Conservation (phyloP, 192 early-diverging fungal genomes). For the Polychytrium aggregatum region DNA sequence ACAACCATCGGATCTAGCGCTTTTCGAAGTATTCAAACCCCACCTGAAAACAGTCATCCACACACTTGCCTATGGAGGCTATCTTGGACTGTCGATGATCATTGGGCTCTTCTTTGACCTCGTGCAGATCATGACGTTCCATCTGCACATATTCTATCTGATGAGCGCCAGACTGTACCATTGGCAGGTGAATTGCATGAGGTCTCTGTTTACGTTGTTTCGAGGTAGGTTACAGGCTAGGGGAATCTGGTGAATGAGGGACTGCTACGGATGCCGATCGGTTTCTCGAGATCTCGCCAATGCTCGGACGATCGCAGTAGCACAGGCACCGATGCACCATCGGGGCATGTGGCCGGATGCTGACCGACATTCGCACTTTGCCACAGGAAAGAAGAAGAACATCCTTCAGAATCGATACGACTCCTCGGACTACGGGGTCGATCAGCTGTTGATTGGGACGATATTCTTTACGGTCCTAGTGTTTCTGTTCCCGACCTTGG, state of each 20-base stretch:
- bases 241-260: too few species aligned
- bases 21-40: background rate
- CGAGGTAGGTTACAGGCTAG: constrained; percentile 66
- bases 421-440: constrained; percentile 84
- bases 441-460: constrained; percentile 90
- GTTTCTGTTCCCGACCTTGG: constrained; percentile 91
- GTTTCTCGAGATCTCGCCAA: too few species aligned
- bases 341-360: too few species aligned
- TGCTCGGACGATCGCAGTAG: too few species aligned
- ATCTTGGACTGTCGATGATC: constrained; percentile 75
- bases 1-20: background rate
- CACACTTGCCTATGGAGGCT: constrained; percentile 68
- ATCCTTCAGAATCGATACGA: constrained; percentile 85
- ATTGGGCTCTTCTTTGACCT: constrained; percentile 77
- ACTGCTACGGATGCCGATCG: too few species aligned
- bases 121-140: constrained; percentile 71
- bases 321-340: too few species aligned
- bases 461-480: constrained; percentile 84
- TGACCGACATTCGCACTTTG: too few species aligned
- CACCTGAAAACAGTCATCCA: background rate
- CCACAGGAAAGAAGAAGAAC: constrained; percentile 68
- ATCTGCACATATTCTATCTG: constrained; percentile 92
- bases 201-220: constrained; percentile 87
- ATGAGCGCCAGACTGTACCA: constrained; percentile 86
- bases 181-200: constrained; percentile 78